phyloP scores from a whole-genome alignment of 306 rosid genomes.

The Pyrus betulifolia region DNA sequence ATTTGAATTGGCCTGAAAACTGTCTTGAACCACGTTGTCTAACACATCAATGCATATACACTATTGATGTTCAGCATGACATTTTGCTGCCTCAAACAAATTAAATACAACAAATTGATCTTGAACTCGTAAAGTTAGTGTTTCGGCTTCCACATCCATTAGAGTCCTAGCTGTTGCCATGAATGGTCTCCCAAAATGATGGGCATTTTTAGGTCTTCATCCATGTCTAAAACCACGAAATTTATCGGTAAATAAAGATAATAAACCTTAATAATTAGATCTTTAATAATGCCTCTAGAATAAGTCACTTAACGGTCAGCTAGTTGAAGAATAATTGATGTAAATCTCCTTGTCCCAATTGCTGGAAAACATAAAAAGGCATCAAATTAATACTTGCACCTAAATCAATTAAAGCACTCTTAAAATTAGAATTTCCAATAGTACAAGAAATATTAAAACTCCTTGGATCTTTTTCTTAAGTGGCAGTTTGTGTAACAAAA shows the following conservation, averaged over 20 bases:
- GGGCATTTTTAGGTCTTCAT: neutral
- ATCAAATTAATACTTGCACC: neutral
- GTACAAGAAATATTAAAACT: neutral
- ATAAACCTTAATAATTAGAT: too few species aligned
- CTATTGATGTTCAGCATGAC: accelerated
- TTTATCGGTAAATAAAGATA: too few species aligned
- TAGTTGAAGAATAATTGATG: neutral
- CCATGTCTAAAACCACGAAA: neutral
- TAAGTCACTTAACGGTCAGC: too few species aligned
- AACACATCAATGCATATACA: neutral
- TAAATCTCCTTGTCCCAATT: neutral
- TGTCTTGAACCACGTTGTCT: neutral
- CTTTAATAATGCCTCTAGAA: too few species aligned
- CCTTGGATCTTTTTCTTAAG: too few species aligned
- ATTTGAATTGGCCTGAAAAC: neutral
- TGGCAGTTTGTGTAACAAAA: neutral
- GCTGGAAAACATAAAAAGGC: neutral
- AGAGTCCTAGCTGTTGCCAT: neutral
- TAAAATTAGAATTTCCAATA: neutral
- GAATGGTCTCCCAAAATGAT: neutral
- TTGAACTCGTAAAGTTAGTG: too few species aligned
- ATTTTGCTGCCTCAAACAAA: too few species aligned
- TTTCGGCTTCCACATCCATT: neutral
- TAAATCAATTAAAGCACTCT: neutral
- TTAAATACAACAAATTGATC: neutral